phyloP scores from a whole-genome alignment of 2,329 filamentous ascomycete genomes.

The Fusarium hainanense region DNA sequence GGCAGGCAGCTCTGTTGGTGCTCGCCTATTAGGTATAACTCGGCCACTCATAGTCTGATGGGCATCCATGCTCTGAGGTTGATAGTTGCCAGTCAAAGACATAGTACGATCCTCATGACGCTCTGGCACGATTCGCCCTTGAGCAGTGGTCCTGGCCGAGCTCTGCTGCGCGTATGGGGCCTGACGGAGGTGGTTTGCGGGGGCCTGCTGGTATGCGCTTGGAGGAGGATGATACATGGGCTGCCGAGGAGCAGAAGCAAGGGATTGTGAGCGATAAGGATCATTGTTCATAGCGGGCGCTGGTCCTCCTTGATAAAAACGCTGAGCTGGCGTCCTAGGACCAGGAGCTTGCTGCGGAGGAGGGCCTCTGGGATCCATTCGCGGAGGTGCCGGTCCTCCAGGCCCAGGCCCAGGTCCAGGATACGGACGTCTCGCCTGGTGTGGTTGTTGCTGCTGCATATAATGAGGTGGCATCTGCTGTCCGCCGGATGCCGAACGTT shows the following conservation, averaged over 20 bases:
- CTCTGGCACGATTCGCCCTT: conserved; percentile 91
- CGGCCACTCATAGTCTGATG: conserved; percentile 95
- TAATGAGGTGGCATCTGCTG: conserved; percentile 60
- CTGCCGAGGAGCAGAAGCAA: conserved; percentile 80
- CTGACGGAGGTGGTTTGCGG: conserved; percentile 81
- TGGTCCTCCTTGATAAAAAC: conserved; percentile 70
- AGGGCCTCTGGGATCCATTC: conserved; percentile 70
- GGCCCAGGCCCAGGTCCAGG: conserved; percentile 57
- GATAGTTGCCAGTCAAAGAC: conserved; percentile 84
- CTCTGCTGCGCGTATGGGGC: conserved; percentile 74
- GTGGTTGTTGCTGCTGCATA: conserved; percentile 59
- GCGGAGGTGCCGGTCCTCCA: conserved; percentile 65
- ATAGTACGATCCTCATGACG: conserved; percentile 92
- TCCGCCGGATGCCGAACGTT: conserved; percentile 63
- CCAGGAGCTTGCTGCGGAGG: conserved; percentile 56
- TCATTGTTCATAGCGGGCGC: conserved; percentile 80
- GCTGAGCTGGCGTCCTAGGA: conserved; percentile 61
- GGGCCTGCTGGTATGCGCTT: conserved; percentile 70
- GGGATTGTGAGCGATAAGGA: conserved; percentile 90
- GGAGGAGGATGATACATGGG: conserved; percentile 75
- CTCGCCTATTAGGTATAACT: conserved; percentile 80
- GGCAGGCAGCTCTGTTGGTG: conserved; percentile 55
- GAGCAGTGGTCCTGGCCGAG: conserved; percentile 84
- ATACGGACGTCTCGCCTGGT: conserved; percentile 58
- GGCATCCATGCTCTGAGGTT: conserved; percentile 78